These are phyloP conservation scores for Pyrenophora graminea DNA, from an alignment of 2,329 filamentous ascomycete species.

Conservation along the genomic window DNA sequence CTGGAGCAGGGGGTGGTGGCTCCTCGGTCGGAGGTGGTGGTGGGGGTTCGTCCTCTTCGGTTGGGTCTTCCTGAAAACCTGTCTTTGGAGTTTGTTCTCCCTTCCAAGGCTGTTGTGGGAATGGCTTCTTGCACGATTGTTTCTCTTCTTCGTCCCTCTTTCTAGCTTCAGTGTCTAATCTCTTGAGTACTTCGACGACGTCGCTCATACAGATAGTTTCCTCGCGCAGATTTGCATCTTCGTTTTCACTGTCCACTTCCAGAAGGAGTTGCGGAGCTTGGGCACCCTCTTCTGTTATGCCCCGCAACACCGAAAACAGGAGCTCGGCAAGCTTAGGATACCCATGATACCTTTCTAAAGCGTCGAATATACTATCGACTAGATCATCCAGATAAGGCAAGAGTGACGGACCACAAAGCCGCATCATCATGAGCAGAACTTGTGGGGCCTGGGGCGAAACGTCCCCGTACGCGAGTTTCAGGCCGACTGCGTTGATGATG, in stretches of 20 bases:
- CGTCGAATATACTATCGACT: slow-evolving; percentile 86
- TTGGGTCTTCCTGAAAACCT: slow-evolving; percentile 39
- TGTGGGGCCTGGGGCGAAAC: slow-evolving; percentile 89
- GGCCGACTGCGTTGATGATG: slow-evolving; percentile 87
- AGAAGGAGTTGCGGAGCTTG: slow-evolving; percentile 58
- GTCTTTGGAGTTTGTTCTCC: slow-evolving; percentile 33
- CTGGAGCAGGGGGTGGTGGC: slow-evolving; percentile 66
- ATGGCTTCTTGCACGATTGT: slow-evolving; percentile 20
- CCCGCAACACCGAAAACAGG: slow-evolving; percentile 79
- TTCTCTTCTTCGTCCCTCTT: slow-evolving; percentile 32
- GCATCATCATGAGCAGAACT: slow-evolving; percentile 92
- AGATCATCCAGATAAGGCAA: slow-evolving; percentile 91
- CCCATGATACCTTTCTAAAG: slow-evolving; percentile 92
- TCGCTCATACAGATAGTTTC: slow-evolving; percentile 22
- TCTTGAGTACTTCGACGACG: slow-evolving; percentile 39
- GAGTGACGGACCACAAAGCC: slow-evolving; percentile 77
- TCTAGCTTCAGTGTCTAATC: slow-evolving; percentile 36
- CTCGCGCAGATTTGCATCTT: not conserved
- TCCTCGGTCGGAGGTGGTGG: slow-evolving; percentile 40
- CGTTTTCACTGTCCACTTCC: slow-evolving; percentile 9
- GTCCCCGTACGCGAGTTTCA: slow-evolving; percentile 89
- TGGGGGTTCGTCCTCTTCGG: slow-evolving; percentile 37
- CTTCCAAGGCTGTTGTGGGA: slow-evolving; percentile 44
- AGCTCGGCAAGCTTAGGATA: slow-evolving; percentile 85
- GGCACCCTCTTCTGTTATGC: slow-evolving; percentile 81